Evolutionary conservation across 139 green algal genomes (phyloP), one percentile per base, ranked within the genome.

Genomic region (Pseudopediastrum boryanum): DNA sequence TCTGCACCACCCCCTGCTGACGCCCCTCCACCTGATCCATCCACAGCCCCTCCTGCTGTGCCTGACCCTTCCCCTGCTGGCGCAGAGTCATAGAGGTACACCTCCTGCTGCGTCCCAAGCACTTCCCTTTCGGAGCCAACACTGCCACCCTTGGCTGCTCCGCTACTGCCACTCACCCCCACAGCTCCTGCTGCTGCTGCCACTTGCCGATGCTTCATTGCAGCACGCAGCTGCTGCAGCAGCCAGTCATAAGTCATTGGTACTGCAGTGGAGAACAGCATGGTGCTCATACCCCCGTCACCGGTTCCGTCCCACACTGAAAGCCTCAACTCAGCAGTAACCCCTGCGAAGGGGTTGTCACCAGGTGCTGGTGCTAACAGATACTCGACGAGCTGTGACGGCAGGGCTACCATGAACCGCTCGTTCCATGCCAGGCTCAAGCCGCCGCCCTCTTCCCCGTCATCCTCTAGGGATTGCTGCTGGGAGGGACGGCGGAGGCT

Each of bases 401-500:
- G 89, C 51, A 94, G 79, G 21, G 82, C 65, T 29, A 94, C 62
- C 46, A 92, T 62, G 46, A 94, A 89, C 7, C 87, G 84, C 82
- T 94, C 88, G 33, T 77, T 29, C 89, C 89, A 94, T 0, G 36
- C 16, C 31, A 88, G 72, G 19, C 44, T 9, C 61, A 61, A 21
- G 4, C 70, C 50, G 3, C 44, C 4, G 35, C 7, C 2, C 44
- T 33, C 41, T 31, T 2, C 36, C n/a, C 3, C 25, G 5, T 25
- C 58, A 27, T 39, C 58, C 58, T 25, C 58, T n/a, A n/a, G n/a
- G n/a, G n/a, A n/a, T n/a, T n/a, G n/a, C n/a, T n/a, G n/a, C n/a
- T n/a, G 21, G 44, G 23, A 2, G 46, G 2, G 23, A 71, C 74
- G 29, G 29, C 61, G 6, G 42, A n/a, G 3, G 56, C 42, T 2